These are phyloP conservation scores for Fraxinus quadrangulata DNA, from an alignment of 257 asterid species.

Conservation along the genomic window DNA sequence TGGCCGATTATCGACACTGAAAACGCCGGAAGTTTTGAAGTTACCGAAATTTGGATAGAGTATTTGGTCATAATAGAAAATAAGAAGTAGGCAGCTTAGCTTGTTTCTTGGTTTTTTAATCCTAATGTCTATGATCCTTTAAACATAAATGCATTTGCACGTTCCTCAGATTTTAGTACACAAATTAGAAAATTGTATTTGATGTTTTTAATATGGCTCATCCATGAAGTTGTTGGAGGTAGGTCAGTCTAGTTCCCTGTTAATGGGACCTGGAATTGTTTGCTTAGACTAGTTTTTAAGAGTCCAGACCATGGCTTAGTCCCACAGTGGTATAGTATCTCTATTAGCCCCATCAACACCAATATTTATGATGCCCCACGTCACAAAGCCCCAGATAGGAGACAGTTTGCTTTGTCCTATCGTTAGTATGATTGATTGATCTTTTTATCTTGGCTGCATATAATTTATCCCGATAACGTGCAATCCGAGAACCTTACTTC, in stretches of 20 bases:
- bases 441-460: constrained; percentile 3
- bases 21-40: neutral
- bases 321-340: constrained; percentile 24
- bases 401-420: constrained; percentile 35
- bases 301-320: constrained; percentile 9
- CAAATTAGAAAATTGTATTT: constrained; percentile 9
- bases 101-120: neutral
- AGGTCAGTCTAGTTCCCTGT: constrained; percentile 47
- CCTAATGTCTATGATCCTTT: constrained; percentile 24
- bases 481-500: too few relatives aligned
- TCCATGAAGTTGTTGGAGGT: constrained; percentile 32
- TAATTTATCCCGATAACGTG: neutral
- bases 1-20: neutral
- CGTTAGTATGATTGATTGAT: constrained; percentile 30
- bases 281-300: constrained; percentile 8
- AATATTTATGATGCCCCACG: constrained; percentile 36
- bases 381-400: constrained; percentile 28
- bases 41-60: neutral
- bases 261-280: constrained; percentile 30
- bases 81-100: neutral
- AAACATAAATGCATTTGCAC: constrained; percentile 43
- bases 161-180: constrained; percentile 32
- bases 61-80: neutral
- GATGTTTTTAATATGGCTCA: constrained; percentile 35
- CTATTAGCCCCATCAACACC: constrained; percentile 32